Conservation (phyloP, 2,329 filamentous ascomycete genomes). For the Stachybotrys chlorohalonatus region DNA sequence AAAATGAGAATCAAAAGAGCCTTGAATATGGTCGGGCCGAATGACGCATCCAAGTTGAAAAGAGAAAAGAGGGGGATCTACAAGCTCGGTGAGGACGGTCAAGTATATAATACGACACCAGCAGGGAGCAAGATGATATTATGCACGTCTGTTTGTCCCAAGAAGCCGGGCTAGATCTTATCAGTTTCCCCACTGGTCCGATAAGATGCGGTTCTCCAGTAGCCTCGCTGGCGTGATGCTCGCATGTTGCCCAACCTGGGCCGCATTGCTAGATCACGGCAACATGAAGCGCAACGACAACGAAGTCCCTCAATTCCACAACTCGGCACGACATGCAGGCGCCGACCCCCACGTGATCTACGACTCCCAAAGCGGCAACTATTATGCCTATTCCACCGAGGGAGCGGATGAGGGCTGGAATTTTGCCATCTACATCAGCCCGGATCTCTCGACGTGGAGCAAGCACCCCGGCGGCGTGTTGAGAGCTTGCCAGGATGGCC, state of each 20-base stretch:
- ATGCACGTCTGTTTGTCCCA: too few relatives aligned
- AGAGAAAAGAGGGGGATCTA: too few relatives aligned
- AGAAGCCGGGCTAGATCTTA: background rate
- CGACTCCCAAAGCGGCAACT: constrained; percentile 17
- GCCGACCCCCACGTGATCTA: constrained; percentile 23
- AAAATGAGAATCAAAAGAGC: too few relatives aligned
- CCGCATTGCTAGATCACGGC: background rate
- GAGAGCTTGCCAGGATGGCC: constrained; percentile 19
- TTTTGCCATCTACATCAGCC: constrained; percentile 25
- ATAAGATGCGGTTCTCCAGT: background rate
- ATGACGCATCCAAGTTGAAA: too few relatives aligned
- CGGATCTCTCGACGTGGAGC: constrained; percentile 25
- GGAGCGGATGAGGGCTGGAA: constrained; percentile 20
- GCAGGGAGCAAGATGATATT: too few relatives aligned
- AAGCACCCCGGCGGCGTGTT: constrained; percentile 21
- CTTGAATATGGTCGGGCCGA: too few relatives aligned
- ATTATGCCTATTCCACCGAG: constrained; percentile 26
- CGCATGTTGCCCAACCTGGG: background rate
- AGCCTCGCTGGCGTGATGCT: background rate
- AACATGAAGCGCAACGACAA: background rate
- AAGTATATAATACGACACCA: too few relatives aligned
- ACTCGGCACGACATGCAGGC: constrained; percentile 19
- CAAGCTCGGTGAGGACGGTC: too few relatives aligned
- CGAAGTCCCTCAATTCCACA: constrained; percentile 20
- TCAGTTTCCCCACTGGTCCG: background rate